These are phyloP conservation scores for Zygosaccharomyces gambellarensis DNA, from an alignment of 805 yeast genomes.

Conservation along the genomic window DNA sequence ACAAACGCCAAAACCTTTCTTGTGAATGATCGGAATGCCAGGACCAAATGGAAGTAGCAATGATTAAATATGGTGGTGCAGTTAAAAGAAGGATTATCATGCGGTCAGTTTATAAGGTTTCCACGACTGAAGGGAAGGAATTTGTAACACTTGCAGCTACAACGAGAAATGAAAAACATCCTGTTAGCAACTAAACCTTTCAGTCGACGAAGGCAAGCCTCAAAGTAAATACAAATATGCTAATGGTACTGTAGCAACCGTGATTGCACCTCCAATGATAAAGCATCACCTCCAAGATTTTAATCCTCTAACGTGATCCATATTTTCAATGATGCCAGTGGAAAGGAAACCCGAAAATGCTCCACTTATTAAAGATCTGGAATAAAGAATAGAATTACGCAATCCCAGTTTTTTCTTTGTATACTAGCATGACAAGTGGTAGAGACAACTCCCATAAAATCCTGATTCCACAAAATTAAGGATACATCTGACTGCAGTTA, in stretches of 20 bases:
- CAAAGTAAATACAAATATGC: conserved; percentile 41
- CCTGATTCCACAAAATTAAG: conserved; percentile 46
- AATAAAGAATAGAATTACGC: conserved; percentile 46
- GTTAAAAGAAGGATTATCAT: conserved; percentile 52
- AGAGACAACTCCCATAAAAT: conserved; percentile 42
- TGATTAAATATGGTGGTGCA: conserved; percentile 52
- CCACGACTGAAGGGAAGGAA: conserved; percentile 57
- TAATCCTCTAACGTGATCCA: conserved; percentile 40
- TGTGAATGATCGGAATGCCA: conserved; percentile 53
- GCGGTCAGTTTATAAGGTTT: conserved; percentile 47
- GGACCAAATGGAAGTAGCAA: conserved; percentile 49
- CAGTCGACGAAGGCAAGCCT: conserved; percentile 38
- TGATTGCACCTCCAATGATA: conserved; percentile 51
- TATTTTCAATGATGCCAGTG: conserved; percentile 38
- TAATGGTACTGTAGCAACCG: conserved; percentile 42
- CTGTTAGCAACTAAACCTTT: conserved; percentile 46
- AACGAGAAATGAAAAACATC: conserved; percentile 41
- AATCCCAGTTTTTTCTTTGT: conserved; percentile 45
- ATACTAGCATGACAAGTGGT: conserved; percentile 53
- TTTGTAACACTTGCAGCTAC: conserved; percentile 59
- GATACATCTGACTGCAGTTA: conserved; percentile 26
- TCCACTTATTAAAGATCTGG: conserved; percentile 48
- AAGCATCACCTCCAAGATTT: conserved; percentile 55
- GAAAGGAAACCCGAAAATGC: conserved; percentile 40
- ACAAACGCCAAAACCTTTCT: conserved; percentile 46